Evolutionary conservation across 2,329 filamentous ascomycete species (phyloP), one percentile per base, ranked within the genome.

Genomic region (Aspergillus candidus): DNA sequence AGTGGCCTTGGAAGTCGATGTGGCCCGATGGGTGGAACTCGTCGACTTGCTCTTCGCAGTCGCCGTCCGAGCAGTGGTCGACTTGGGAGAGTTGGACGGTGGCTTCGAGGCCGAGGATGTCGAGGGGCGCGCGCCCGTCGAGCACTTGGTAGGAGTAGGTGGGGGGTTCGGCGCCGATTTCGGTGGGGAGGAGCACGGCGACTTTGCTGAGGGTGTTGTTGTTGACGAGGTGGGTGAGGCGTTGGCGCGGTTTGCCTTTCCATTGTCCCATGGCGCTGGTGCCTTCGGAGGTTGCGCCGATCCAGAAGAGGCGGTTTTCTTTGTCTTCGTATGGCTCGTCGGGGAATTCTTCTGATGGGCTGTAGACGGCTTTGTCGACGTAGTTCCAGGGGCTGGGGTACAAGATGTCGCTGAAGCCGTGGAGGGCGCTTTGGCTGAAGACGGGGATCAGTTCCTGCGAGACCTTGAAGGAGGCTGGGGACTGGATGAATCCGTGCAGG

Each of bases 321-420:
- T 89, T 88, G 38, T 80, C 68, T 0, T 67, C 57, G 50, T 86
- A 90, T 1, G 66, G 60, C 5, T 60, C 61, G 51, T 82, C 79
- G 0, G 74, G 76, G 39, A 71, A 62, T 4, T 70, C 70, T 3
- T 74, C 66, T 1, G 74, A 72, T 18, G 77, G 74, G 0, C 67
- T 58, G 40, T 79, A 78, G 48, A 67, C 66, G 11, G 72, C 72
- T 58, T 80, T 80, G 47, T 78, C 75, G 47, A 79, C 64, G 51
- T 82, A 82, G 53, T 80, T 80, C 77, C 77, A 80, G 0, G 76
- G 64, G 54, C 75, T 71, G 0, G 88, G 87, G 41, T 89, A 84
- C 15, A 90, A 66, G 30, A 94, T 86, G 59, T 94, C 88, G 50
- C 77, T 80, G 66, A 86, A 91, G 4, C 82, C 81, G 35, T 78